Percentiles rank a stretch among this genome's conserved stretches.
Evolutionary conservation across 768 basidiomycete species (phyloP).

Genomic region (Leccinum truebloodii): DNA sequence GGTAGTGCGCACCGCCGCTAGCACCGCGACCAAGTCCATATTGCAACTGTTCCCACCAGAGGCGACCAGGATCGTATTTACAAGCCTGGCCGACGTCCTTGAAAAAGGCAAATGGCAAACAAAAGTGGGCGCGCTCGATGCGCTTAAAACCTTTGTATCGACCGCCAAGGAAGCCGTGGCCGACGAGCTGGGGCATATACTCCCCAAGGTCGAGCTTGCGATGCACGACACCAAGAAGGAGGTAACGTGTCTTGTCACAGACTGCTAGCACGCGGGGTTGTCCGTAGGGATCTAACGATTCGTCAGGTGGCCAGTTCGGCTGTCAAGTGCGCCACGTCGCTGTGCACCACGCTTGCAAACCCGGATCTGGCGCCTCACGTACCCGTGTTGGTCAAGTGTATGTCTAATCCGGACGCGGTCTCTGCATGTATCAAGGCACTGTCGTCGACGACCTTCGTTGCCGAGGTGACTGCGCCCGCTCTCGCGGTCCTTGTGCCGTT

Average conservation of each 20-base stretch:
- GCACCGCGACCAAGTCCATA: constrained; percentile 78
- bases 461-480: constrained; percentile 95
- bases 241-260: constrained; percentile 54
- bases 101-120: constrained; percentile 91
- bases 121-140: constrained; percentile 91
- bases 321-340: constrained; percentile 82
- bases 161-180: constrained; percentile 76
- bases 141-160: constrained; percentile 72
- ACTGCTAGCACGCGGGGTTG: neutral
- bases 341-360: constrained; percentile 91
- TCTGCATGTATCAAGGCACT: constrained; percentile 93
- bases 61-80: constrained; percentile 66
- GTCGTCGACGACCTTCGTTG: constrained; percentile 94
- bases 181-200: constrained; percentile 73
- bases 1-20: constrained; percentile 82
- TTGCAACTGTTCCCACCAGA: constrained; percentile 85
- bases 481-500: constrained; percentile 94
- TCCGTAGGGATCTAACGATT: constrained; percentile 12
- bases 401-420: constrained; percentile 87
- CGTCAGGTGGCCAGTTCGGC: constrained; percentile 81
- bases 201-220: constrained; percentile 84
- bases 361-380: constrained; percentile 91
- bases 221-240: constrained; percentile 98
- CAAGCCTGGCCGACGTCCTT: constrained; percentile 68
- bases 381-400: constrained; percentile 87